Evolutionary conservation across 495 filamentous ascomycete species (phyloP).

Genomic region (Penicillium macrosclerotiorum): DNA sequence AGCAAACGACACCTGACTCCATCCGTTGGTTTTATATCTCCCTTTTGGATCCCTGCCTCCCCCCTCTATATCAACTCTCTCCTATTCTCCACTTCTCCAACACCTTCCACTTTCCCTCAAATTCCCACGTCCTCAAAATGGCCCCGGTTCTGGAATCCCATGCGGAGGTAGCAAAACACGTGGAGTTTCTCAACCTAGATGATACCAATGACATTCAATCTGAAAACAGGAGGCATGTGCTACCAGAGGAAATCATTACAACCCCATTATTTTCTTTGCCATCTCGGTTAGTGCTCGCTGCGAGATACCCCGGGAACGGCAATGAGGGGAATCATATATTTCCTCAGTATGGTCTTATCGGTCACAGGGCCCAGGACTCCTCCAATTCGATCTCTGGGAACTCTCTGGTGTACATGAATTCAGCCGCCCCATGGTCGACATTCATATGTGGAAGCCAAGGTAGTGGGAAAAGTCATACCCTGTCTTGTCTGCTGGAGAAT

Average conservation of each 20-base stretch:
- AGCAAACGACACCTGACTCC: too few relatives aligned
- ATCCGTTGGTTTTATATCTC: too few relatives aligned
- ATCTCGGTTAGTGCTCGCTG: background rate
- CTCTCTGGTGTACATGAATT: conserved; percentile 1
- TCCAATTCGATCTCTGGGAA: background rate
- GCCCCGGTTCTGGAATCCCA: background rate
- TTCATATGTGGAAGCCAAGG: conserved; percentile 79
- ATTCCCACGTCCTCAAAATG: background rate
- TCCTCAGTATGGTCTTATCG: background rate
- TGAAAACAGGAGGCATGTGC: background rate
- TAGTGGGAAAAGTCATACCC: conserved; percentile 69
- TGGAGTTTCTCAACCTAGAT: background rate
- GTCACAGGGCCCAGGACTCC: background rate
- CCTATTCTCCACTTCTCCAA: background rate
- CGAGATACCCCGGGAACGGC: background rate
- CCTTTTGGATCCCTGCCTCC: too few relatives aligned
- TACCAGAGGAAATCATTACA: background rate
- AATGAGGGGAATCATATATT: background rate
- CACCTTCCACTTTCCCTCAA: background rate
- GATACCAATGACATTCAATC: background rate
- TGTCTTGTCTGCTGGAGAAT: conserved; percentile 65
- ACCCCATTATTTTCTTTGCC: background rate
- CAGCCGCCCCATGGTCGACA: conserved; percentile 37
- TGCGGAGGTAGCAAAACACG: background rate
- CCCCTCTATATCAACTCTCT: too few relatives aligned